Percentiles rank a stretch among this genome's conserved stretches.
Evolutionary conservation across 2,329 filamentous ascomycete species (phyloP).

Genomic region (Colletotrichum tanaceti): DNA sequence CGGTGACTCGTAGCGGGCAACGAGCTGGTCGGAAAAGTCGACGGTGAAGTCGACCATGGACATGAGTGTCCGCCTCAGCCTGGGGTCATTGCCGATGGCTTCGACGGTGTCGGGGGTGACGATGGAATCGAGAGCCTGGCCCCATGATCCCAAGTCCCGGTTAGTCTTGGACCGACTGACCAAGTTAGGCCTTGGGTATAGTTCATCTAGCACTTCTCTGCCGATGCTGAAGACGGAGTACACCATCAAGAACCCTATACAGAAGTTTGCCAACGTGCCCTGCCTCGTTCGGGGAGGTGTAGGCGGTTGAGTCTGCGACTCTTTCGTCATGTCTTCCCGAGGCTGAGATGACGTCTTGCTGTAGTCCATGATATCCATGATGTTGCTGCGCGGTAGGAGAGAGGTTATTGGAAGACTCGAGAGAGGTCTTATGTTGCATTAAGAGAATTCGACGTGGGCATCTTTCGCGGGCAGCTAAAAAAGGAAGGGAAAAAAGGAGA

Average conservation of each 20-base stretch:
- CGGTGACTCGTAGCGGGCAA: constrained; percentile 24
- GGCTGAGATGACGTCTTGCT: constrained; percentile 15
- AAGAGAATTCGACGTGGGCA: background rate
- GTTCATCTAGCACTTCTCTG: constrained; percentile 26
- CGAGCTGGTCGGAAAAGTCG: constrained; percentile 35
- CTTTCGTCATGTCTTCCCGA: background rate
- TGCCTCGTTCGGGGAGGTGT: constrained; percentile 4
- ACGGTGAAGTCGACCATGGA: constrained; percentile 39
- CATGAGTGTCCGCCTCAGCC: constrained; percentile 34
- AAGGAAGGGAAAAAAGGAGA: background rate
- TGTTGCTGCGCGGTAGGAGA: background rate
- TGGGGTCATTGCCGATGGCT: constrained; percentile 34
- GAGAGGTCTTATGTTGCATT: constrained; percentile 10
- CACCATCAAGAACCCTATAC: constrained; percentile 32
- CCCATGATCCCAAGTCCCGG: constrained; percentile 28
- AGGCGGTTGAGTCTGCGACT: background rate
- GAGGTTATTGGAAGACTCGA: too few relatives aligned
- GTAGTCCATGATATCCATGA: constrained; percentile 19
- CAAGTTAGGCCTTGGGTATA: background rate
- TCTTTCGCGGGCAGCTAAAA: background rate
- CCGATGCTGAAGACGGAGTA: constrained; percentile 36
- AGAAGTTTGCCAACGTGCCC: constrained; percentile 6
- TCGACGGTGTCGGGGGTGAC: constrained; percentile 33
- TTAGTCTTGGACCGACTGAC: background rate
- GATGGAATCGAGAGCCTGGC: constrained; percentile 33